These are phyloP conservation scores for Ceratocystis cubensis DNA, from an alignment of 2,329 filamentous ascomycete genomes.

Conservation along the genomic window DNA sequence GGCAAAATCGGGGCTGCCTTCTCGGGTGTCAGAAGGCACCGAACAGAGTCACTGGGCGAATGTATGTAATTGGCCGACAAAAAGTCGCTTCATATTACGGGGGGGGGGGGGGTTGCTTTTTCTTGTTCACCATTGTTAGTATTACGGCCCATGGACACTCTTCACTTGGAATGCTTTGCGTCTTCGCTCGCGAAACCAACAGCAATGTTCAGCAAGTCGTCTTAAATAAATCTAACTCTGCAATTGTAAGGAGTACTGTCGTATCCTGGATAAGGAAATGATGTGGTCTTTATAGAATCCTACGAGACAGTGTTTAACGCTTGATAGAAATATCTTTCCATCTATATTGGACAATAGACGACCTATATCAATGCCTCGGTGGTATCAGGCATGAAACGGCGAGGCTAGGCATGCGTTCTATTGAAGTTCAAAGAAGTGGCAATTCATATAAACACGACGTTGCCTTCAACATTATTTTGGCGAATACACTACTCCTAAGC, in stretches of 20 bases:
- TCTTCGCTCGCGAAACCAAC: slow-evolving; percentile 19
- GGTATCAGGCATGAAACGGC: slow-evolving; percentile 17
- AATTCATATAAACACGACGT: slow-evolving; percentile 6
- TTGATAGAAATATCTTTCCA: slow-evolving; percentile 20
- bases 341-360: slow-evolving; percentile 21
- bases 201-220: neutral
- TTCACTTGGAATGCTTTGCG: slow-evolving; percentile 18
- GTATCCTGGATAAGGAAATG: slow-evolving; percentile 14
- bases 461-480: slow-evolving; percentile 21
- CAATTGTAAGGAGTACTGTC: slow-evolving; percentile 11
- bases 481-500: slow-evolving; percentile 13
- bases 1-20: too few relatives aligned
- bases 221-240: slow-evolving; percentile 2
- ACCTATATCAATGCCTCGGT: slow-evolving; percentile 13
- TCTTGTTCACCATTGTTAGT: slow-evolving; percentile 6
- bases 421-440: slow-evolving; percentile 21
- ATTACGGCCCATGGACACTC: slow-evolving; percentile 21
- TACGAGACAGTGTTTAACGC: slow-evolving; percentile 17
- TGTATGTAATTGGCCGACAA: too few relatives aligned
- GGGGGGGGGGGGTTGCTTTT: neutral
- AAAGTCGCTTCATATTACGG: too few relatives aligned
- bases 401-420: slow-evolving; percentile 18
- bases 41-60: too few relatives aligned
- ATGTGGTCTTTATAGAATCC: slow-evolving; percentile 22
- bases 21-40: too few relatives aligned